A percentile compares a stretch with the other conserved stretches of the same genome.
Evolutionary conservation across 2,329 filamentous ascomycete genomes (phyloP).

Genomic region (Curvularia eragrostidis): DNA sequence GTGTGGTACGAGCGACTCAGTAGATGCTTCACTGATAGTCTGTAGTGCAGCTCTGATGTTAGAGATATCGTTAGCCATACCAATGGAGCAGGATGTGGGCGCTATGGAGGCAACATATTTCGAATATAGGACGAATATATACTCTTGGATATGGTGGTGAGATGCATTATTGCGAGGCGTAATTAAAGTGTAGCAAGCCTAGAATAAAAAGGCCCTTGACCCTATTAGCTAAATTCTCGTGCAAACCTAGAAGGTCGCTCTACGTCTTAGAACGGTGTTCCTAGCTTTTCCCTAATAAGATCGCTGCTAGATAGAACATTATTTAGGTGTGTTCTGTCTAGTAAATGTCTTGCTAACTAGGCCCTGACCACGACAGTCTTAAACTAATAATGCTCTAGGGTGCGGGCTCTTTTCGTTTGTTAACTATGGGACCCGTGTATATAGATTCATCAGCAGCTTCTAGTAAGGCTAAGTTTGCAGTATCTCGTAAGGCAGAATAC

Average conservation of each 20-base stretch:
- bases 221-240: neutral
- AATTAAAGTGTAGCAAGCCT: neutral
- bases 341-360: neutral
- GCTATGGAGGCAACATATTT: neutral
- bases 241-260: neutral
- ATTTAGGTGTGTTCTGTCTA: neutral
- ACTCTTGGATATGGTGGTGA: neutral
- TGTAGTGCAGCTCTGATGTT: conserved; percentile 9
- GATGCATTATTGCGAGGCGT: neutral
- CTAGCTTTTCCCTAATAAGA: neutral
- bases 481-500: neutral
- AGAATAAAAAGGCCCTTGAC: neutral
- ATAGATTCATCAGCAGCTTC: neutral
- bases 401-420: neutral
- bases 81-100: neutral
- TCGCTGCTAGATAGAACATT: neutral
- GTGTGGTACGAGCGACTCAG: conserved; percentile 2
- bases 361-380: neutral
- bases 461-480: neutral
- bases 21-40: neutral
- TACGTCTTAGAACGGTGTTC: neutral
- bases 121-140: neutral
- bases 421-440: neutral
- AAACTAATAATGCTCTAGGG: neutral
- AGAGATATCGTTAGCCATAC: neutral